These are phyloP conservation scores for Amaranthus cruentus DNA, from an alignment of 148 eudicot species.

Conservation along the genomic window DNA sequence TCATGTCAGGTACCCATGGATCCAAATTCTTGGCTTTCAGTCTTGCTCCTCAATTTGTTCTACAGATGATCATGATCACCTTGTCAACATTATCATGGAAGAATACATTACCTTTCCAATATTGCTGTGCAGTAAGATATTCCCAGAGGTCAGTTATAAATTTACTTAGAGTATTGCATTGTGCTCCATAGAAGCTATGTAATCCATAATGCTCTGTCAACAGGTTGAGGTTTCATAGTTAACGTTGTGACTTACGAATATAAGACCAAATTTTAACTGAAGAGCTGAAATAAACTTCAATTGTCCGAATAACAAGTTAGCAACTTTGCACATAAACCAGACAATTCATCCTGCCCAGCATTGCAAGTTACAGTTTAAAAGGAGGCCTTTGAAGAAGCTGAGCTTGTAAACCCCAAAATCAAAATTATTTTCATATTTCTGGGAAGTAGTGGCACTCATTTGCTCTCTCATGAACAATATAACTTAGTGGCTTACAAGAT, in stretches of 20 bases:
- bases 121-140: constrained; percentile 51
- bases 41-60: constrained; percentile 36
- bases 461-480: no score
- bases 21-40: constrained; percentile 64
- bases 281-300: background rate
- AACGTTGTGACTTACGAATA: background rate
- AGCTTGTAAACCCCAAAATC: no score
- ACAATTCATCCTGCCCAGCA: no score
- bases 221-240: background rate
- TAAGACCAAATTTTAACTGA: background rate
- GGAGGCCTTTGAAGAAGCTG: no score
- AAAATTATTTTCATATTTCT: no score
- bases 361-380: no score
- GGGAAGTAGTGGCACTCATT: no score
- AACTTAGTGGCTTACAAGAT: no score
- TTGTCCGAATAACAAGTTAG: background rate
- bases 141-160: constrained; percentile 48
- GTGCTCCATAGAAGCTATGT: background rate
- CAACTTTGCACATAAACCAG: no score
- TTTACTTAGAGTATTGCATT: constrained; percentile 10
- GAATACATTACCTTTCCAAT: constrained; percentile 79
- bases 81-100: constrained; percentile 40
- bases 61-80: constrained; percentile 25
- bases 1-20: constrained; percentile 58
- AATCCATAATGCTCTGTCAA: background rate